phyloP scores from a whole-genome alignment of 257 asterid species.

The Solanum clarkiae region DNA sequence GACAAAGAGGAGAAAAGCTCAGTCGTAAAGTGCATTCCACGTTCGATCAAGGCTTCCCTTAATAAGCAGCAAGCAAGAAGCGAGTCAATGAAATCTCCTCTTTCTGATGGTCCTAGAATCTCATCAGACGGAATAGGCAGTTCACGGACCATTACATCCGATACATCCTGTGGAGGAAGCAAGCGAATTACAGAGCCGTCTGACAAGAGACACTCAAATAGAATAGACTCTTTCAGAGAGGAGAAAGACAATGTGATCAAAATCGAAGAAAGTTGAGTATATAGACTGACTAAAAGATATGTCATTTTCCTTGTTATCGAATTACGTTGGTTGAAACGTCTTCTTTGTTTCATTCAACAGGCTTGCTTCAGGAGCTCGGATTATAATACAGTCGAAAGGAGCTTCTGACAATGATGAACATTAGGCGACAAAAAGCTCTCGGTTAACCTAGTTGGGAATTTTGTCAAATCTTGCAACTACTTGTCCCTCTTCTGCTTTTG shows the following conservation, averaged over 20 bases:
- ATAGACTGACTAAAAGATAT: not conserved
- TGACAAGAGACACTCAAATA: slow-evolving; percentile 19
- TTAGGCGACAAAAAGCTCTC: not conserved
- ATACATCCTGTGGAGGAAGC: slow-evolving; percentile 60
- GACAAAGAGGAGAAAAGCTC: slow-evolving; percentile 40
- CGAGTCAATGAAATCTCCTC: slow-evolving; percentile 87
- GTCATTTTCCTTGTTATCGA: not conserved
- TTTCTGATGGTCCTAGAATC: slow-evolving; percentile 77
- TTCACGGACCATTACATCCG: slow-evolving; percentile 45
- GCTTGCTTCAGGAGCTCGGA: slow-evolving; percentile 99
- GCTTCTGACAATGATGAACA: slow-evolving; percentile 9
- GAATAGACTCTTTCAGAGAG: slow-evolving; percentile 31
- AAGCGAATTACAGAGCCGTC: slow-evolving; percentile 59
- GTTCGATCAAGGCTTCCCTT: slow-evolving; percentile 62
- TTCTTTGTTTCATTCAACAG: slow-evolving; percentile 24
- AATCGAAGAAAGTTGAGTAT: slow-evolving; percentile 87
- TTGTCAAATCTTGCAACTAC: not conserved
- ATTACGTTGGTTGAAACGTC: slow-evolving; percentile 25
- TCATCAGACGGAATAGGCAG: slow-evolving; percentile 59
- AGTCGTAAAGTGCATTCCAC: slow-evolving; percentile 70
- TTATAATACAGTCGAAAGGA: slow-evolving; percentile 64
- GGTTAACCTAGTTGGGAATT: not conserved
- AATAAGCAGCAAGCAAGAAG: slow-evolving; percentile 62
- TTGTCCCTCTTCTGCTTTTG: not conserved
- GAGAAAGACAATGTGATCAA: slow-evolving; percentile 52